phyloP scores from a whole-genome alignment of 441 rosid species.

The Populus trichocarpa region DNA sequence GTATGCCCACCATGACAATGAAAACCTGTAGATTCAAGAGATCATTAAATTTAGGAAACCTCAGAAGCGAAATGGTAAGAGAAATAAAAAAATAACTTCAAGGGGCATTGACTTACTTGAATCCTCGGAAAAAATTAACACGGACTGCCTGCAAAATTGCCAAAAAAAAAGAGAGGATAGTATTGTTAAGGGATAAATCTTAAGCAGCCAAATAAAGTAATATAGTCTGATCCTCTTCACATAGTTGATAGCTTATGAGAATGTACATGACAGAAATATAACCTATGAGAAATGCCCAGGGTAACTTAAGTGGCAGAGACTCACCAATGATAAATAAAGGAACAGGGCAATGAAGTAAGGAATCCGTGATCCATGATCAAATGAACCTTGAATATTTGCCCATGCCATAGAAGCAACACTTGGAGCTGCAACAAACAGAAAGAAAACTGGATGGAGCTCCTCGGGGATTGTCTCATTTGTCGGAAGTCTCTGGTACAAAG shows the following conservation, averaged over 20 bases:
- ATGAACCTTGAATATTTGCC: constrained; percentile 69
- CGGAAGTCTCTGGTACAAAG: constrained; percentile 91
- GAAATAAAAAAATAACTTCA: background rate
- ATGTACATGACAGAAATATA: background rate
- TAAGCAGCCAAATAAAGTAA: too few species aligned
- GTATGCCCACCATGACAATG: constrained; percentile 95
- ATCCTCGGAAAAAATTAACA: constrained; percentile 73
- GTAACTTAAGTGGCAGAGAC: background rate
- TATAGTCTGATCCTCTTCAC: background rate
- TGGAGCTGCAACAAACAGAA: constrained; percentile 87
- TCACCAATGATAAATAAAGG: constrained; percentile 74
- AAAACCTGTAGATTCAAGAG: constrained; percentile 45
- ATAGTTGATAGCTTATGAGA: background rate
- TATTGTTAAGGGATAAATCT: too few species aligned
- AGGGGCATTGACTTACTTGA: constrained; percentile 42
- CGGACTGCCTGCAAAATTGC: constrained; percentile 63
- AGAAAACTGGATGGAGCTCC: constrained; percentile 94
- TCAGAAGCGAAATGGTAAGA: background rate
- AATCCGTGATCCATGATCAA: constrained; percentile 60
- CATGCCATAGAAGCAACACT: constrained; percentile 90
- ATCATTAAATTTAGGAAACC: background rate
- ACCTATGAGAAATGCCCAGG: background rate
- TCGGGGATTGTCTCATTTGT: constrained; percentile 82
- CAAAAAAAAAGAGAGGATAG: background rate
- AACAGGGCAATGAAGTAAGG: constrained; percentile 88